These are phyloP conservation scores for Hypericum androsaemum DNA, from an alignment of 345 rosid genomes.

Conservation along the genomic window DNA sequence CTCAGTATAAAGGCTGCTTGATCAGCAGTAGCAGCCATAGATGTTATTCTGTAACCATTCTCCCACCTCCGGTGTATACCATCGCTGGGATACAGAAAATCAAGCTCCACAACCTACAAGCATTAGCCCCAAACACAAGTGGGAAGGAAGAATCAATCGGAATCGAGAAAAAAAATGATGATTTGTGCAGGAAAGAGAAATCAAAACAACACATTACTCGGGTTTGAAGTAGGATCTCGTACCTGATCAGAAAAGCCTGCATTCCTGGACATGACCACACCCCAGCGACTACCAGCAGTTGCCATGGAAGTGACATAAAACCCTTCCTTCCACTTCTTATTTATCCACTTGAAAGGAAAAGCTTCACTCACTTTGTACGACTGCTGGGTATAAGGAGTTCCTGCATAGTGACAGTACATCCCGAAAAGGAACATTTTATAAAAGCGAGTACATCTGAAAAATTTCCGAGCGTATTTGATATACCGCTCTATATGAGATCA, in stretches of 20 bases:
- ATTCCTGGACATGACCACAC: slow-evolving; percentile 31
- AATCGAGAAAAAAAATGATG: background rate
- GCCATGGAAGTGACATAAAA: slow-evolving; percentile 97
- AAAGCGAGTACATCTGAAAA: background rate
- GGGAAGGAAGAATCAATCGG: slow-evolving; percentile 1
- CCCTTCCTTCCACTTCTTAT: slow-evolving; percentile 98
- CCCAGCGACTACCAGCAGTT: slow-evolving; percentile 54
- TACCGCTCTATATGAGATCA: background rate
- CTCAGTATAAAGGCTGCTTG: slow-evolving; percentile 90
- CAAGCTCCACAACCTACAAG: slow-evolving; percentile 28
- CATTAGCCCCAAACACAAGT: background rate
- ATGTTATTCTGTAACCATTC: slow-evolving; percentile 78
- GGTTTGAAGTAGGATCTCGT: background rate
- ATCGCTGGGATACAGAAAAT: slow-evolving; percentile 42
- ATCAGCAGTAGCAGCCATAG: slow-evolving; percentile 87
- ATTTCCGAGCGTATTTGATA: background rate
- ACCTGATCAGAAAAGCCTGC: slow-evolving; percentile 30
- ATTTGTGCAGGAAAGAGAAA: background rate
- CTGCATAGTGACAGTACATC: slow-evolving; percentile 25
- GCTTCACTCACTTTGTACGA: slow-evolving; percentile 98
- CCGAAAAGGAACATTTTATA: slow-evolving; percentile 1
- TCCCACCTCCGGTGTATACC: slow-evolving; percentile 95
- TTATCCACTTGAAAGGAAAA: slow-evolving; percentile 96
- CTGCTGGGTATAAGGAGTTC: slow-evolving; percentile 92
- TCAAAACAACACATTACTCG: background rate